Evolutionary conservation across 2,329 filamentous ascomycete genomes (phyloP).

Genomic region (Alternaria sp.): DNA sequence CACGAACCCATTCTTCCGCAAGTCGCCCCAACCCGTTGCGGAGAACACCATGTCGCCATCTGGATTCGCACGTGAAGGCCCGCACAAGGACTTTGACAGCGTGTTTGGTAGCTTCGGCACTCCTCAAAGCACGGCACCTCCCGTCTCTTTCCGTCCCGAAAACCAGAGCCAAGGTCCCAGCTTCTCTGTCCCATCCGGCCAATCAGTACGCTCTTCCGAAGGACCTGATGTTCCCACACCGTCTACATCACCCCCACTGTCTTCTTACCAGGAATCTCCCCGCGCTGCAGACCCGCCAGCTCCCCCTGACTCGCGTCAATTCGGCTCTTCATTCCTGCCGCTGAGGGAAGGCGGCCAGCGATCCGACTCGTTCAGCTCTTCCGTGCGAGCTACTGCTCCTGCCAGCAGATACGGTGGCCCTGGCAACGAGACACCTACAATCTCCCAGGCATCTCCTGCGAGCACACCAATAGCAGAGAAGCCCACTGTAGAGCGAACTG

Average conservation of each 20-base stretch:
- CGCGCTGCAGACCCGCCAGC: slow-evolving; percentile 65
- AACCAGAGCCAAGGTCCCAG: slow-evolving; percentile 46
- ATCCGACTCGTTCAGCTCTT: slow-evolving; percentile 74
- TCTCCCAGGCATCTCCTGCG: slow-evolving; percentile 48
- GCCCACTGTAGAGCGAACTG: slow-evolving; percentile 41
- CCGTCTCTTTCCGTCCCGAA: slow-evolving; percentile 68
- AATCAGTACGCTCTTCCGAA: slow-evolving; percentile 53
- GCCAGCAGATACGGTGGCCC: slow-evolving; percentile 65
- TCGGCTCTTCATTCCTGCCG: slow-evolving; percentile 77
- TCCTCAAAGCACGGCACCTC: slow-evolving; percentile 54
- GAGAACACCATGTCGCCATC: slow-evolving; percentile 60
- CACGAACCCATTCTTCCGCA: slow-evolving; percentile 95
- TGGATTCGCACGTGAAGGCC: slow-evolving; percentile 52
- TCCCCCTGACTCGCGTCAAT: slow-evolving; percentile 75
- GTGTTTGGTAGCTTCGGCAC: slow-evolving; percentile 75
- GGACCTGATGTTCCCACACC: slow-evolving; percentile 63
- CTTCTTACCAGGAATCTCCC: slow-evolving; percentile 60
- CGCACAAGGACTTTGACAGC: slow-evolving; percentile 71
- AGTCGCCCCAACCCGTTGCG: slow-evolving; percentile 55
- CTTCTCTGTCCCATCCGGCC: slow-evolving; percentile 50
- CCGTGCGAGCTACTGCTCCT: slow-evolving; percentile 77
- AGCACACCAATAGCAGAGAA: slow-evolving; percentile 62
- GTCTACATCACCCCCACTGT: slow-evolving; percentile 67
- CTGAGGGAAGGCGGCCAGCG: slow-evolving; percentile 64
- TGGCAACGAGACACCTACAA: slow-evolving; percentile 57